Percentiles rank a stretch among this genome's conserved stretches.
These are phyloP conservation scores for Trichoderma endophyticum DNA, from an alignment of 2,329 filamentous ascomycete species.

Conservation along the genomic window DNA sequence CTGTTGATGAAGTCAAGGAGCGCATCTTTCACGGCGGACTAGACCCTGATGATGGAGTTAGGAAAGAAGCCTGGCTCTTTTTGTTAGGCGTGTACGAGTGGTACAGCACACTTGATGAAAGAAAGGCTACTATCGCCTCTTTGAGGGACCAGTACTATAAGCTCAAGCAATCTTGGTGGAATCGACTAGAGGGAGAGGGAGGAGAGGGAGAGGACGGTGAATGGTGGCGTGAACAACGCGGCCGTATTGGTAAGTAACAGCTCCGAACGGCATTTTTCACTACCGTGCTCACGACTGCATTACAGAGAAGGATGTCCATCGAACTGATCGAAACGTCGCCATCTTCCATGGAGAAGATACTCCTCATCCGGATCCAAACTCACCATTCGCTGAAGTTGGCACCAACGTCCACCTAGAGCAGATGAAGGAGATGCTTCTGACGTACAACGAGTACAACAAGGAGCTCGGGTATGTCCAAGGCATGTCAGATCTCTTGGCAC, in stretches of 20 bases:
- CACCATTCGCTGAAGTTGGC: conserved; percentile 85
- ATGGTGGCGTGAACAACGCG: conserved; percentile 95
- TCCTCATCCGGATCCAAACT: conserved; percentile 92
- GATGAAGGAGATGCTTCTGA: conserved; percentile 98
- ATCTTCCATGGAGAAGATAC: conserved; percentile 96
- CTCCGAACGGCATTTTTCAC: background rate
- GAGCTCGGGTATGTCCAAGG: conserved; percentile 96
- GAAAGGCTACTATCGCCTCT: conserved; percentile 77
- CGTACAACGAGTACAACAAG: conserved; percentile 97
- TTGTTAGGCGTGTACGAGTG: conserved; percentile 88
- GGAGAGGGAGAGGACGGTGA: conserved; percentile 79
- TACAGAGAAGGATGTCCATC: conserved; percentile 96
- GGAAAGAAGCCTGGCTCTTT: conserved; percentile 97
- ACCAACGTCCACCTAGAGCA: conserved; percentile 98
- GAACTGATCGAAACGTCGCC: conserved; percentile 91
- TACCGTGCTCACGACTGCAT: conserved; percentile 20
- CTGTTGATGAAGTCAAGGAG: conserved; percentile 90
- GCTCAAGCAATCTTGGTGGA: conserved; percentile 95
- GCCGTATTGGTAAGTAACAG: conserved; percentile 74
- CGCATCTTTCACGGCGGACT: conserved; percentile 95
- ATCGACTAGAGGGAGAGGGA: conserved; percentile 78
- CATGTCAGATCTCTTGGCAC: conserved; percentile 95
- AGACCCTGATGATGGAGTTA: conserved; percentile 81
- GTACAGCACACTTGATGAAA: conserved; percentile 84
- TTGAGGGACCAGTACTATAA: conserved; percentile 90